Conservation (phyloP, 176 grass and related monocot genomes). For the Stipa capillata region DNA sequence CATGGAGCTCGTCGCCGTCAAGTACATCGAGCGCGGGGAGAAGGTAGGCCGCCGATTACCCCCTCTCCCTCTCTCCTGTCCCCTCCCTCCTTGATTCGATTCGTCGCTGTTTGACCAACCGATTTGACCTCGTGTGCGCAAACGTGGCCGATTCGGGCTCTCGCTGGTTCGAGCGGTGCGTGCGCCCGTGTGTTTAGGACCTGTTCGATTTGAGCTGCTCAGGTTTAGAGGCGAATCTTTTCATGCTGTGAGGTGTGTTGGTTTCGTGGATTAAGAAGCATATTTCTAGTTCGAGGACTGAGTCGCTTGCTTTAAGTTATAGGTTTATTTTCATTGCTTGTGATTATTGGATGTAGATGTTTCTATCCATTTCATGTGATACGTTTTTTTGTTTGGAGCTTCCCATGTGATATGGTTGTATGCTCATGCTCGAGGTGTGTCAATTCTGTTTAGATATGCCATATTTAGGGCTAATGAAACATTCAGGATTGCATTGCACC, state of each 20-base stretch:
- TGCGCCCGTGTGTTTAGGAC: too few species aligned
- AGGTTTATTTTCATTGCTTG: background rate
- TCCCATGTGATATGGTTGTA: background rate
- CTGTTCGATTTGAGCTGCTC: constrained; percentile 1
- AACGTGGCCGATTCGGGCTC: background rate
- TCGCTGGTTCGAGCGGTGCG: background rate
- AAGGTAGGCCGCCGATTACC: constrained; percentile 39
- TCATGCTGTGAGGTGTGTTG: background rate
- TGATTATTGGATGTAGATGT: background rate
- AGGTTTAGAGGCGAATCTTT: background rate
- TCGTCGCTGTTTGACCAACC: background rate
- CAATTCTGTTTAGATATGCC: background rate
- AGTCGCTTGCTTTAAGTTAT: background rate
- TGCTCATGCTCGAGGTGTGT: background rate
- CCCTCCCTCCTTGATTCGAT: background rate
- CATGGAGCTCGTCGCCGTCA: constrained; percentile 80
- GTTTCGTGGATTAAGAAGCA: background rate
- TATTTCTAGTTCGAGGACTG: background rate
- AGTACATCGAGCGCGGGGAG: constrained; percentile 93
- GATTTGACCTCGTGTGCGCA: background rate
- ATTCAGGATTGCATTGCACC: background rate
- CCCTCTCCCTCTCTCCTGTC: background rate
- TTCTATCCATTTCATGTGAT: too few species aligned
- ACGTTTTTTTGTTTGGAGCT: too few species aligned
- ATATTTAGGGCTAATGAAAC: background rate